These are phyloP conservation scores for Thymus quinquecostatus DNA, from an alignment of 257 asterid genomes.

Conservation along the genomic window DNA sequence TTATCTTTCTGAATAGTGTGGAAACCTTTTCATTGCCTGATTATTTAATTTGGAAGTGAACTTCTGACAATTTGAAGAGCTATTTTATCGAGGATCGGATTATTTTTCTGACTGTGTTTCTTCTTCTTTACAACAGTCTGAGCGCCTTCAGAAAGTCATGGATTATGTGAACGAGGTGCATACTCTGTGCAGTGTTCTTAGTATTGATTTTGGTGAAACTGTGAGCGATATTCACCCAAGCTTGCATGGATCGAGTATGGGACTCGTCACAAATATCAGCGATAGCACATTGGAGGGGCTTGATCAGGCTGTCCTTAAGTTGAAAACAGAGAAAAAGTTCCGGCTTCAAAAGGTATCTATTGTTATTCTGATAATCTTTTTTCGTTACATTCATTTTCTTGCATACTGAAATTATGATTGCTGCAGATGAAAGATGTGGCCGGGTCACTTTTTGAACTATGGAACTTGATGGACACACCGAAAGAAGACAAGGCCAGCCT, in stretches of 20 bases:
- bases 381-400: slow-evolving; percentile 18
- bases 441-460: slow-evolving; percentile 71
- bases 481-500: slow-evolving; percentile 65
- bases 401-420: slow-evolving; percentile 31
- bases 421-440: slow-evolving; percentile 85
- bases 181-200: slow-evolving; percentile 72
- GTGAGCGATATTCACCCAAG: slow-evolving; percentile 87
- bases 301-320: slow-evolving; percentile 60
- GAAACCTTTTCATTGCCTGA: neutral
- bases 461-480: slow-evolving; percentile 85
- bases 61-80: neutral
- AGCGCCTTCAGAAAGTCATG: slow-evolving; percentile 78
- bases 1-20: neutral
- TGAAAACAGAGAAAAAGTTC: slow-evolving; percentile 73
- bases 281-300: slow-evolving; percentile 82
- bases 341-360: slow-evolving; percentile 79
- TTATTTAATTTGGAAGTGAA: slow-evolving; percentile 6
- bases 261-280: slow-evolving; percentile 74
- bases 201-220: slow-evolving; percentile 76
- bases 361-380: slow-evolving; percentile 20
- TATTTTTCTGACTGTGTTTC: slow-evolving; percentile 18
- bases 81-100: neutral
- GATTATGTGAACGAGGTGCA: slow-evolving; percentile 86
- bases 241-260: slow-evolving; percentile 64
- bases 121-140: slow-evolving; percentile 58